Percentiles rank a stretch among this genome's conserved stretches.
Conservation (phyloP, 345 rosid species). For the Eucalyptus erythrocorys region DNA sequence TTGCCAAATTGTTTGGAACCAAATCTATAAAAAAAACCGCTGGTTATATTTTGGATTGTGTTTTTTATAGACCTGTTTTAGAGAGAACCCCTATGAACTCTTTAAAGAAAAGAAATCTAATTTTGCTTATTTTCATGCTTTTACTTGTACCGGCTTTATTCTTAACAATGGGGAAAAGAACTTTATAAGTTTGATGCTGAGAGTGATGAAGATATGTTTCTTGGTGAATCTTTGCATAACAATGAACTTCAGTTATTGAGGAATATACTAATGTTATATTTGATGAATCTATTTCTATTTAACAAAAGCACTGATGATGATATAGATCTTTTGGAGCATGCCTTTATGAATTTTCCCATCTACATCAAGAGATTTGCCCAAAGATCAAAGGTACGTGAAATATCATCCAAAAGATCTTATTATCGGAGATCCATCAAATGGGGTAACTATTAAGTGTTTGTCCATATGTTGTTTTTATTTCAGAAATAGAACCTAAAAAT, state of each 20-base stretch:
- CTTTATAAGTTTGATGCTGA: background rate
- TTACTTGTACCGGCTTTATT: too few species aligned
- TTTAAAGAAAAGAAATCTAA: too few species aligned
- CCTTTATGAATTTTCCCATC: background rate
- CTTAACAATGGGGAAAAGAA: background rate
- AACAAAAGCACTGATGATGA: too few species aligned
- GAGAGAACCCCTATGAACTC: too few species aligned
- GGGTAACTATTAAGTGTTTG: background rate
- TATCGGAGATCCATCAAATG: background rate
- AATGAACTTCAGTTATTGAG: background rate
- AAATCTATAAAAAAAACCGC: too few species aligned
- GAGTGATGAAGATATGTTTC: background rate
- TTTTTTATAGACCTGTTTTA: too few species aligned
- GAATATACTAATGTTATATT: background rate
- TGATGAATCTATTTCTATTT: too few species aligned
- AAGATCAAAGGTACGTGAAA: background rate
- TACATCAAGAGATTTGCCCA: background rate
- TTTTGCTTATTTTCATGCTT: too few species aligned
- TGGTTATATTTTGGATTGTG: too few species aligned
- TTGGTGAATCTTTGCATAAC: too few species aligned
- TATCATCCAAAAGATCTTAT: background rate
- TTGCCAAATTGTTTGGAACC: too few species aligned
- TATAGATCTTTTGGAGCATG: background rate
- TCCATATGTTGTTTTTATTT: background rate
- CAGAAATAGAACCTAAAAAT: too few species aligned